Evolutionary conservation across 306 rosid genomes (phyloP).

Genomic region (Castanea mollissima): DNA sequence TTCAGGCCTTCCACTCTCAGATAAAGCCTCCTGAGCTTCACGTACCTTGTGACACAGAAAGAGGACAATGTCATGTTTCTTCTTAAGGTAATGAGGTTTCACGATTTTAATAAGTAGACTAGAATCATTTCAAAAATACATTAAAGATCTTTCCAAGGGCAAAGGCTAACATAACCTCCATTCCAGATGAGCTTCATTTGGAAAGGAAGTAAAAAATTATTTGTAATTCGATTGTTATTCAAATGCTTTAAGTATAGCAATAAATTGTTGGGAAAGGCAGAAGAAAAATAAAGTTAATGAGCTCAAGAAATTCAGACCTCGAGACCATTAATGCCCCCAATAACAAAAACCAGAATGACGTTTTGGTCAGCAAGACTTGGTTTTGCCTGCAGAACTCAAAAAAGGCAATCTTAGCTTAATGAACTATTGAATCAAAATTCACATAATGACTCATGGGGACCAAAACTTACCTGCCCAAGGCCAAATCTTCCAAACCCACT

Average conservation of each 20-base stretch:
- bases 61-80: constrained; percentile 15
- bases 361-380: constrained; percentile 90
- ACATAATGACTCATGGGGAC: constrained; percentile 11
- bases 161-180: not conserved
- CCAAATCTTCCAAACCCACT: constrained; percentile 96
- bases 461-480: constrained; percentile 82
- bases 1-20: constrained; percentile 86
- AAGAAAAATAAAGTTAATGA: not conserved
- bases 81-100: constrained; percentile 5
- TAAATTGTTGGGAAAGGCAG: not conserved
- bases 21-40: constrained; percentile 80
- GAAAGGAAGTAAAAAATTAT: not conserved
- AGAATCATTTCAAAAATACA: not conserved
- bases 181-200: not conserved
- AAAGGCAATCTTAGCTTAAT: constrained; percentile 23
- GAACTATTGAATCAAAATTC: constrained; percentile 19
- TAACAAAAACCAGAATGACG: constrained; percentile 77
- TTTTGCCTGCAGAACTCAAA: constrained; percentile 66
- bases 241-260: not conserved
- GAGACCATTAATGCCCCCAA: constrained; percentile 84
- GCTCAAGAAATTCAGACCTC: constrained; percentile 57
- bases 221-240: not conserved
- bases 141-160: not conserved
- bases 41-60: constrained; percentile 53
- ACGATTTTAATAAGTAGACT: not conserved